Base-by-base conservation (phyloP, 2,329 filamentous ascomycete genomes). In the Didymella pinodella region DNA sequence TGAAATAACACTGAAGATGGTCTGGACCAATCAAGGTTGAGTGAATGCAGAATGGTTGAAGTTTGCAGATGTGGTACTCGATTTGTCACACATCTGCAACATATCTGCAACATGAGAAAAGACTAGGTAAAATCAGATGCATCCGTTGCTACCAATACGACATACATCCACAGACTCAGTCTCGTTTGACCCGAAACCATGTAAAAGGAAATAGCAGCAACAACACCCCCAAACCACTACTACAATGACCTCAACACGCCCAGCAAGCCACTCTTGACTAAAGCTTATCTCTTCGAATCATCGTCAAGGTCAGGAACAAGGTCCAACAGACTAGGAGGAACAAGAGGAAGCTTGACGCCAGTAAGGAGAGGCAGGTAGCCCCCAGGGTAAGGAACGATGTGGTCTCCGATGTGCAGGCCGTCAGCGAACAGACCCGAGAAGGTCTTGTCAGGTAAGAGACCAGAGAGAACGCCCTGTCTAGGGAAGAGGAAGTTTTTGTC, bases 351-450 rank as follows among this genome's bases (percentile, higher is more conserved):
- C 10, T 54, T 59, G 32, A 54, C 38, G 14, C 56, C 56, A 10
- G 31, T 25, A 20, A 59, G 54, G 31, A 58, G 48, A 2, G 46
- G 41, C 18, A 62, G 16, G 49, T 54, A 66, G 10, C 28, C 41
- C 7, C 36, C 1, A 20, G 64, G 64, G 48, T 59, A 66, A 38
- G 64, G 59, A 51, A 66, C 52, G n/a, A 62, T 11, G 50, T 66
- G 52, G 22, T 45, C 48, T 16, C 64, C 64, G 47, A 66, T 66
- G 18, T 64, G 64, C 48, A 66, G 36, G n/a, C 64, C 64, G 36
- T 66, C 64, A 20, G 43, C 25, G 38, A 62, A 66, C 54, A 64
- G 44, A 40, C 64, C 64, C 16, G 47, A 50, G 31, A 64, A 59
- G 6, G 57, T 64, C 41, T 43, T 59, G 44, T 64, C 59, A 6